A percentile compares a stretch with the other conserved stretches of the same genome.
phyloP scores from a whole-genome alignment of 2,329 filamentous ascomycete genomes.

The Dothideomycetidae sp. region DNA sequence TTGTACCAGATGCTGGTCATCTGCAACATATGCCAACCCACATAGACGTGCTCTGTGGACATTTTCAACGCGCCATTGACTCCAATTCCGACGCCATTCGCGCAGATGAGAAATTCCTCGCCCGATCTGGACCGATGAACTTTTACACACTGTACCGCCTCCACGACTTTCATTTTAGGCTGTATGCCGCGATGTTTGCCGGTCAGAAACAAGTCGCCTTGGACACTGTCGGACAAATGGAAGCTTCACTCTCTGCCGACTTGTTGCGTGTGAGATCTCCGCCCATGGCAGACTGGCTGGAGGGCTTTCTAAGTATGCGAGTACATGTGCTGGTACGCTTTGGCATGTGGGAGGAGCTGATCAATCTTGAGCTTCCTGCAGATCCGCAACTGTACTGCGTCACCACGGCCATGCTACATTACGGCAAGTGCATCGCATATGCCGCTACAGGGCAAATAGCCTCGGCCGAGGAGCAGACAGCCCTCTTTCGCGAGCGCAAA shows the following conservation, averaged over 20 bases:
- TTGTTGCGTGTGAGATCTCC: constrained; percentile 46
- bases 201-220: constrained; percentile 50
- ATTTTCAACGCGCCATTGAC: constrained; percentile 51
- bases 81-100: constrained; percentile 53
- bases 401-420: constrained; percentile 53
- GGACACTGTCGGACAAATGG: constrained; percentile 44
- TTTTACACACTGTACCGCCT: constrained; percentile 67
- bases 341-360: constrained; percentile 54
- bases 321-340: constrained; percentile 61
- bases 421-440: constrained; percentile 52
- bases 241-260: constrained; percentile 47
- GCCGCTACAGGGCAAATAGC: constrained; percentile 43
- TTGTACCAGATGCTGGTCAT: constrained; percentile 57
- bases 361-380: constrained; percentile 40
- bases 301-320: constrained; percentile 53
- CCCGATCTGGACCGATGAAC: constrained; percentile 44
- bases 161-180: constrained; percentile 60
- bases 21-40: constrained; percentile 66
- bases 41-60: constrained; percentile 57
- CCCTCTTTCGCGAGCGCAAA: constrained; percentile 38
- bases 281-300: constrained; percentile 71
- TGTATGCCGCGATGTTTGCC: constrained; percentile 68
- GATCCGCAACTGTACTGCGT: constrained; percentile 51
- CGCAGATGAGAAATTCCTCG: constrained; percentile 54
- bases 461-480: constrained; percentile 36